Conservation (phyloP, 2,329 filamentous ascomycete species). For the Colletotrichum melonis region DNA sequence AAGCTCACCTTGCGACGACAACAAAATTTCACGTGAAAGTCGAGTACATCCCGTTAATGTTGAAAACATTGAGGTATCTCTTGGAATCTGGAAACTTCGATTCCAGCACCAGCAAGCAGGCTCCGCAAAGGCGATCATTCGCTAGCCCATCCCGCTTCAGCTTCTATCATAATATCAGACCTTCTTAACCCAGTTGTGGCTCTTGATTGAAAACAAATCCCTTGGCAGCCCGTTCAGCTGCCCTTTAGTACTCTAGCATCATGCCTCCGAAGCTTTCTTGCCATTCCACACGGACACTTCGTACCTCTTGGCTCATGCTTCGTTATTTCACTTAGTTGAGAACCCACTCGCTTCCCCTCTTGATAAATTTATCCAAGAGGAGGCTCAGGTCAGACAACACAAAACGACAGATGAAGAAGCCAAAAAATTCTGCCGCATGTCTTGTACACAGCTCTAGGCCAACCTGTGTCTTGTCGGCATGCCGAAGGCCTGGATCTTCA, state of each 20-base stretch:
- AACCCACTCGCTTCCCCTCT: slow-evolving; percentile 96
- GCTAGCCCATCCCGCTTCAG: background rate
- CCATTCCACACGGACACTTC: background rate
- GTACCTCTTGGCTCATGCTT: background rate
- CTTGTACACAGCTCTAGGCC: slow-evolving; percentile 93
- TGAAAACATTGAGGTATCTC: background rate
- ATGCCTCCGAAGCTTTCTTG: background rate
- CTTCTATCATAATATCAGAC: background rate
- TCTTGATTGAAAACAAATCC: background rate
- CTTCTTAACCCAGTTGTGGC: background rate
- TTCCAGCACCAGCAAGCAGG: background rate
- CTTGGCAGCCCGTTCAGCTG: background rate
- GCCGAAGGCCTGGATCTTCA: slow-evolving; percentile 91
- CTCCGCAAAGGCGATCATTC: background rate
- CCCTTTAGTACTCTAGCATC: background rate
- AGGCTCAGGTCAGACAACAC: slow-evolving; percentile 86
- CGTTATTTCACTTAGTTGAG: slow-evolving; percentile 45
- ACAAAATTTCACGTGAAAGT: background rate
- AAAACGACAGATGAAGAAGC: slow-evolving; percentile 95
- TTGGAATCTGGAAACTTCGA: background rate
- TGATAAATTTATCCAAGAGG: slow-evolving; percentile 96
- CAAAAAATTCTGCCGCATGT: slow-evolving; percentile 97
- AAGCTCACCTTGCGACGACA: background rate
- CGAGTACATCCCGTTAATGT: background rate
- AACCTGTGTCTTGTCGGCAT: slow-evolving; percentile 93